Evolutionary conservation across 495 filamentous ascomycete species (phyloP), one percentile per base, ranked within the genome.

Genomic region (Cercophora sp.): DNA sequence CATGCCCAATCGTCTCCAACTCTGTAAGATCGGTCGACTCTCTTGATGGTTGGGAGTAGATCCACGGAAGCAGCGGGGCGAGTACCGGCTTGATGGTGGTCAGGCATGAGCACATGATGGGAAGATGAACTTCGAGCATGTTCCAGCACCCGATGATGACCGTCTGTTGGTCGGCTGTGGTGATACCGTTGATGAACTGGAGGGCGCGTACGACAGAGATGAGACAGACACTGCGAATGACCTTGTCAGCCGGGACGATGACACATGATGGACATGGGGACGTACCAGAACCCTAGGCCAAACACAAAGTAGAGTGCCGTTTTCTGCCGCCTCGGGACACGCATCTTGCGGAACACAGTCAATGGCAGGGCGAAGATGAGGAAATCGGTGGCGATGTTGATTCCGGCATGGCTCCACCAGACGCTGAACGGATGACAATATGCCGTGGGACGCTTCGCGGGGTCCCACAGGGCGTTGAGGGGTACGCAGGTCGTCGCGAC

Each of bases 331-430:
- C 15, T 45, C 10, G 54, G 22, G 11, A 51, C n/a, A 13, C 48
- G 35, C 22, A 56, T 11, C 19, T 29, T 31, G 23, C 36, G 26
- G 11, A 51, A 36, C 29, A 50, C 54, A n/a, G 31, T 19, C 18
- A 27, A 31, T 4, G 54, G 54, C 29, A 56, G 20, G 8, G 20
- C 26, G 1, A 56, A 13, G 31, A 56, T 50, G 13, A 51, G 8
- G 25, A 51, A 26, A 41, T 56, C 54, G 2, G 34, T 49, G 16
- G 46, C 32, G 31, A 56, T 45, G 37, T 56, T 51, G 10, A 34
- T 36, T 11, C 32, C 32, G 4, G 32, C 32, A 16, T 36, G 37
- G 18, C 48, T 36, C 27, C 49, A 36, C 23, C 51, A 43, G 19
- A 35, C 47, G 26, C 41, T 44, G 39, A 39, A 40, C 13, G 36